Evolutionary conservation across 2,329 filamentous ascomycete genomes (phyloP), one percentile per base, ranked within the genome.

Genomic region (Fusarium aywerte): DNA sequence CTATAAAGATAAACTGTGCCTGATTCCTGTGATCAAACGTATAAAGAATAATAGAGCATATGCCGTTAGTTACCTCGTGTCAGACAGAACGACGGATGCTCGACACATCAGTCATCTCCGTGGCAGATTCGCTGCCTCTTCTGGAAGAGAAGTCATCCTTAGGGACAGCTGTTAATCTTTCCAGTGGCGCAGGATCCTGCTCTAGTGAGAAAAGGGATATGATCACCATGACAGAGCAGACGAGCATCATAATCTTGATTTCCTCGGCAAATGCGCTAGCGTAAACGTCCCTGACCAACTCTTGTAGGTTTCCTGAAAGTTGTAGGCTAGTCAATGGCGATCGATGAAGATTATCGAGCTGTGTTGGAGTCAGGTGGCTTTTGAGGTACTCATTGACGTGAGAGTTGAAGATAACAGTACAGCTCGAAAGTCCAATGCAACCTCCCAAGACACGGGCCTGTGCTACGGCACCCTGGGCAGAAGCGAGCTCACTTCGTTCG

Each of bases 401-500:
- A 31, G 74, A 68, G 70, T 87, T 86, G 74, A 88, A 84, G 12
- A 89, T 80, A 15, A 87, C 82, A n/a, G 84, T 88, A 65, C 87
- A 87, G 23, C 84, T 74, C 0, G 86, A 83, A 40, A 89, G 79
- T 2, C 87, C 87, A 27, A 89, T 79, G 35, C 84, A 84, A 4
- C 87, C 87, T 2, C 87, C 87, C 3, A 89, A 76, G 0, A 89
- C 84, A 15, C 87, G 82, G 3, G 84, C 82, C 74, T 90, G 87
- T 2, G 87, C 85, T 11, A 89, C 80, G 6, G 86, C 83, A 0
- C 87, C 87, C 67, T 89, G 86, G 0, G 85, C 86, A 3, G 86
- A 84, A 1, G 87, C 87, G 48, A 86, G 78, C 53, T 87, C 83
- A 57, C 78, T 79, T 9, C 77, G 75, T 18, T 80, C 76, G 1